phyloP scores from a whole-genome alignment of 2,329 filamentous ascomycete genomes.

The Coccinonectria pachysandricola region DNA sequence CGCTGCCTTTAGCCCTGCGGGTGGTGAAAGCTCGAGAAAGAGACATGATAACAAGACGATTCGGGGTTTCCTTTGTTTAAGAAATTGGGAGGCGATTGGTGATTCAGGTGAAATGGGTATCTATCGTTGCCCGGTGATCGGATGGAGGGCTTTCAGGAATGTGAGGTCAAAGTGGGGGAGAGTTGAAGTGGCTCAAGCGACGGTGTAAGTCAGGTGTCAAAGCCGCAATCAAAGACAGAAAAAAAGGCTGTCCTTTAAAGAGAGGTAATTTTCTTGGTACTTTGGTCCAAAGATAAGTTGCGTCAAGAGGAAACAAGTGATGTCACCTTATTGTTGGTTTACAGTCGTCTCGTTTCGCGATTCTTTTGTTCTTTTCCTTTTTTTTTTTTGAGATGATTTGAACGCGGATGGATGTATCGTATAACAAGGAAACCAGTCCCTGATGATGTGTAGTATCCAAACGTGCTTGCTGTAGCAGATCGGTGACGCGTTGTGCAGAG shows the following conservation, averaged over 20 bases:
- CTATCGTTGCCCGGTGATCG: not conserved
- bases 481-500: constrained; percentile 3
- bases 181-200: no score
- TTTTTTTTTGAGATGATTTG: no score
- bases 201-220: no score
- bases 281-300: no score
- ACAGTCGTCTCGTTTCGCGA: no score
- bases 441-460: constrained; percentile 10
- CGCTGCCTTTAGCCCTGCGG: constrained; percentile 47
- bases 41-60: constrained; percentile 28
- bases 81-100: constrained; percentile 2
- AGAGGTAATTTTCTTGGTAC: no score
- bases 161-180: no score
- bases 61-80: constrained; percentile 3
- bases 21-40: constrained; percentile 64
- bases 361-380: no score
- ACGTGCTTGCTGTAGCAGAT: constrained; percentile 10
- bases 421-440: constrained; percentile 20
- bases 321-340: no score
- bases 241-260: no score
- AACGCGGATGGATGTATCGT: constrained; percentile 8
- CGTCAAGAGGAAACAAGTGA: no score
- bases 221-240: no score
- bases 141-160: constrained; percentile 6
- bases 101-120: constrained; percentile 2